A percentile compares a stretch with the other conserved stretches of the same genome.
Evolutionary conservation across 352 stramenopile genomes (phyloP).

Genomic region (Globisporangium paroecandrum): DNA sequence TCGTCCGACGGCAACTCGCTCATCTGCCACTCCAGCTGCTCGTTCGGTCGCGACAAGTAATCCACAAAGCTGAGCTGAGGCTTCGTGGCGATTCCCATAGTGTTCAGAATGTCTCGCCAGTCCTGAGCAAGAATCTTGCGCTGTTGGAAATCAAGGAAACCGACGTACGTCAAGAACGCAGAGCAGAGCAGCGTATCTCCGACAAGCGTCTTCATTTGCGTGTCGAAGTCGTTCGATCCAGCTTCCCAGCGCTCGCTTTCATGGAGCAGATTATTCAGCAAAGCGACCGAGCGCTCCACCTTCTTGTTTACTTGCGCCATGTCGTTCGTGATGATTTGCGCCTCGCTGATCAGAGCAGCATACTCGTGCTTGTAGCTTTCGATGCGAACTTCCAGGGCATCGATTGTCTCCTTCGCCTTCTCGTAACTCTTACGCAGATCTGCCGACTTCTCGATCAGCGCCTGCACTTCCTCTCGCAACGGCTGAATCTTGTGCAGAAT

Average conservation of each 20-base stretch:
- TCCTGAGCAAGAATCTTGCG: constrained; percentile 92
- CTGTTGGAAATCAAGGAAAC: constrained; percentile 98
- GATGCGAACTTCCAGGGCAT: constrained; percentile 94
- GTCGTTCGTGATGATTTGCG: constrained; percentile 97
- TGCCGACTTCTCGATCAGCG: constrained; percentile 93
- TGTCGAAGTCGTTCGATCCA: constrained; percentile 95
- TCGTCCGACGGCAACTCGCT: constrained; percentile 96
- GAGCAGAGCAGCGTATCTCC: constrained; percentile 95
- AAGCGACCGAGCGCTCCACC: constrained; percentile 93
- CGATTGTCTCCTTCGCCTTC: constrained; percentile 91
- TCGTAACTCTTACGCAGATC: constrained; percentile 92
- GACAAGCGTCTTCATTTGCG: constrained; percentile 95
- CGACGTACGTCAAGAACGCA: constrained; percentile 98
- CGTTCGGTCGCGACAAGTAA: constrained; percentile 94
- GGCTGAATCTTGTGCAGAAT: constrained; percentile 99
- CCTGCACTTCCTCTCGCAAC: constrained; percentile 97
- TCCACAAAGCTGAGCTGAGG: constrained; percentile 91
- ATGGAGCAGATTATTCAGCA: constrained; percentile 97
- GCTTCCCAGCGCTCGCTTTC: constrained; percentile 98
- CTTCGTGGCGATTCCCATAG: constrained; percentile 88
- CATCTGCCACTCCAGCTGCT: constrained; percentile 94
- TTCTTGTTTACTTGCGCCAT: constrained; percentile 98
- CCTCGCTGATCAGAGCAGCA: constrained; percentile 95
- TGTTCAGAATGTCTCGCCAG: constrained; percentile 94
- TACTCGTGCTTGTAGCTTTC: constrained; percentile 99